Evolutionary conservation across 2,329 filamentous ascomycete genomes (phyloP), one percentile per base, ranked within the genome.

Genomic region (Bipolaris oryzae): DNA sequence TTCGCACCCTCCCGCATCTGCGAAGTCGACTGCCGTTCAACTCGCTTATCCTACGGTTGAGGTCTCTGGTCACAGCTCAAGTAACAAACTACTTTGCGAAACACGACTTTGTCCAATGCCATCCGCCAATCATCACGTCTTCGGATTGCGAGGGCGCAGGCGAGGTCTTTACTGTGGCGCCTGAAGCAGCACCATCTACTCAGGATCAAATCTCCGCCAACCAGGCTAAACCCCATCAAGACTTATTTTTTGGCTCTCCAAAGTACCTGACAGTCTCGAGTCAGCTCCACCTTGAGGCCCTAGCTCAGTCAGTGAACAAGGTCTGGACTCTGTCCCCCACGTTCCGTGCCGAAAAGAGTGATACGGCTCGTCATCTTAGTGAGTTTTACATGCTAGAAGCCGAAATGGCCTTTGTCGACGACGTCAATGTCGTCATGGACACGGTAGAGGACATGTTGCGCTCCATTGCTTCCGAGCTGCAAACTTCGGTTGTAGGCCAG

Each of bases 331-430:
- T 99, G 10, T 95, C 93, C 4, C 95, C 95, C 2, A 96, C 92
- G 0, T 99, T 99, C 73, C 87, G 95, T 35, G 95, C 95, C 3
- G 95, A 75, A 39, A 75, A 74, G 60, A 97, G 92, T 76, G 93
- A 98, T 71, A 98, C 95, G 0, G 88, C 92, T 5, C 87, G 95
- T 25, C 95, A 99, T 77, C 81, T 99, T 59, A 96, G 92, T 79
- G 95, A 99, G 73, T 98, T 99, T 71, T 98, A 98, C 78, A 98
- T 99, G 95, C 85, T 99, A 2, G 95, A 99, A 77, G 93, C 89
- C 15, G 95, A 99, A 76, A 81, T 93, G 73, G 89, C 87, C 69
- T 96, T 96, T 74, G 85, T 89, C 39, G 82, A 90, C 44, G 80
- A 87, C 61, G 81, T 96, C 63, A 79, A 84, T 28, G 80, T 84